A percentile compares a stretch with the other conserved stretches of the same genome.
Conservation (phyloP, 139 green algal species). For the Chlamydomonas asymmetrica region DNA sequence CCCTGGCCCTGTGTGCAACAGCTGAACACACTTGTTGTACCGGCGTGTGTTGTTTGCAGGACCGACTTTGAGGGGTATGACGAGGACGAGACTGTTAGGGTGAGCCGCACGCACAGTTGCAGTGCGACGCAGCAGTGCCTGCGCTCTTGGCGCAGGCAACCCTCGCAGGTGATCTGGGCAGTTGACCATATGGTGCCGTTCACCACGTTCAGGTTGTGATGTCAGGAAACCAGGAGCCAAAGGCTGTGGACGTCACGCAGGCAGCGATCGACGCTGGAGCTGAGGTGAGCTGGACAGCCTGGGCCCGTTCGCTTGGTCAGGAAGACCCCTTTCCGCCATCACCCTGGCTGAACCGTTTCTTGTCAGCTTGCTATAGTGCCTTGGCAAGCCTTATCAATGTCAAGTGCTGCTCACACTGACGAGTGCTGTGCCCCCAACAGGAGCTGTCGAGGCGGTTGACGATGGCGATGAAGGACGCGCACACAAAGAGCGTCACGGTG, state of each 20-base stretch:
- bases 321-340: no score
- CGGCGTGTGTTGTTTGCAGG: slow-evolving; percentile 65
- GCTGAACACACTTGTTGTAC: no score
- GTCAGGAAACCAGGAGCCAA: slow-evolving; percentile 91
- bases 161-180: background rate
- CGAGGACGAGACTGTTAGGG: slow-evolving; percentile 87
- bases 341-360: no score
- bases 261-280: slow-evolving; percentile 72
- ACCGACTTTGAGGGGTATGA: slow-evolving; percentile 92
- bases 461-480: slow-evolving; percentile 86
- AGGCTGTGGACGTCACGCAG: slow-evolving; percentile 84
- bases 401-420: no score
- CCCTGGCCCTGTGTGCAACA: no score
- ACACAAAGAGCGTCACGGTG: slow-evolving; percentile 79
- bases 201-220: slow-evolving; percentile 76
- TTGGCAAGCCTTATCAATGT: slow-evolving; percentile 6
- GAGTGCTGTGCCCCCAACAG: no score
- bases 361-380: no score
- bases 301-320: no score
- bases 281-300: slow-evolving; percentile 47
- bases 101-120: no score
- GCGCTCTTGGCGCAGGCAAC: background rate
- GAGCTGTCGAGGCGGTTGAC: slow-evolving; percentile 69
- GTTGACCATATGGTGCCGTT: background rate
- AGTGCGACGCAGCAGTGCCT: background rate